Evolutionary conservation across 768 basidiomycete genomes (phyloP).

Genomic region (Naganishia antarctica): DNA sequence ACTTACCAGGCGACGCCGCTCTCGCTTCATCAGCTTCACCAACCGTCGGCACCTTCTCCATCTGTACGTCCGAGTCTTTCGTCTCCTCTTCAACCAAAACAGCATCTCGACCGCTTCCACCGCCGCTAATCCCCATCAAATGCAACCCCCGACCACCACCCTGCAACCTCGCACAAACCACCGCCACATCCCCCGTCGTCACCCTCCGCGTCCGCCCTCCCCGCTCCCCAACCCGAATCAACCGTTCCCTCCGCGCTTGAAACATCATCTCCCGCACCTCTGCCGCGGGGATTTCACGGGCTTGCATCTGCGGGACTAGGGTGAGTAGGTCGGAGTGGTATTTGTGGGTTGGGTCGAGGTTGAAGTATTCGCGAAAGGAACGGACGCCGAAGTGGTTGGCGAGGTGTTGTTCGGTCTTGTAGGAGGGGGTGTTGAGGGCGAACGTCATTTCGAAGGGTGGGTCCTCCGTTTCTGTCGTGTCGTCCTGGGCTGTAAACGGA

Average conservation of each 20-base stretch:
- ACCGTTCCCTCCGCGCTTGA: neutral
- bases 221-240: neutral
- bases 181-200: neutral
- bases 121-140: too few species aligned
- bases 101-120: too few species aligned
- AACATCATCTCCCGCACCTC: neutral
- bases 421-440: neutral
- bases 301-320: neutral
- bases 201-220: neutral
- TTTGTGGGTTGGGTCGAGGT: neutral
- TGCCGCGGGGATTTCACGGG: neutral
- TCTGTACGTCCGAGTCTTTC: too few species aligned
- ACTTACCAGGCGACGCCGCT: too few species aligned
- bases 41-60: too few species aligned
- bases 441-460: neutral
- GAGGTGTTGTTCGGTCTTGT: neutral
- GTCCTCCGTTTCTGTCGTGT: neutral
- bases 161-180: too few species aligned
- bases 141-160: too few species aligned
- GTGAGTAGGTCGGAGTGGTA: neutral
- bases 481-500: too few species aligned
- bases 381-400: neutral
- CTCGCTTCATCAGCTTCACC: too few species aligned
- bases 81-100: too few species aligned
- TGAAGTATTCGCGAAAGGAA: neutral